phyloP scores from a whole-genome alignment of 2,329 filamentous ascomycete genomes.

The Trichoderma gracile region DNA sequence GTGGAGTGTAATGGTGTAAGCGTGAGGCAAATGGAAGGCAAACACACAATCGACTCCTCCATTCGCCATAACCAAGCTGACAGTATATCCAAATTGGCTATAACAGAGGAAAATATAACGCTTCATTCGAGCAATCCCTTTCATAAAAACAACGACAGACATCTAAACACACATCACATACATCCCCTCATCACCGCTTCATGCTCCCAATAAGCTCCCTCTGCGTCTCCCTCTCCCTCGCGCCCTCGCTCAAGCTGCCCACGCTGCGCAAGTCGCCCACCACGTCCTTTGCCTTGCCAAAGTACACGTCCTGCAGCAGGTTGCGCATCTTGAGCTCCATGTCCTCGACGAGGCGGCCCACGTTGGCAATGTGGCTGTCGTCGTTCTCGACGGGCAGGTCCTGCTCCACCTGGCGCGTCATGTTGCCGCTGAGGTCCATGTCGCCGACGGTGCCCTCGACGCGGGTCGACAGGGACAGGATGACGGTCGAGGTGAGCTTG shows the following conservation, averaged over 20 bases:
- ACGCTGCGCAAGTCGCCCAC: slow-evolving; percentile 92
- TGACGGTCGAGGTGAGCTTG: slow-evolving; percentile 96
- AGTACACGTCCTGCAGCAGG: slow-evolving; percentile 96
- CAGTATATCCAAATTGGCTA: no score
- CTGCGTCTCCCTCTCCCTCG: slow-evolving; percentile 80
- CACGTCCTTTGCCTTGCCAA: slow-evolving; percentile 98
- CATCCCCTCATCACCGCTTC: slow-evolving; percentile 39
- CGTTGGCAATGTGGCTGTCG: slow-evolving; percentile 91
- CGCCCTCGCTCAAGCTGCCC: slow-evolving; percentile 78
- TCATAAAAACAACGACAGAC: background rate
- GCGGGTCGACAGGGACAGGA: slow-evolving; percentile 75
- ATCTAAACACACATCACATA: background rate
- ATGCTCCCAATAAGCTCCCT: slow-evolving; percentile 78
- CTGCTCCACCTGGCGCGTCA: slow-evolving; percentile 94
- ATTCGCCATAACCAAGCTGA: no score
- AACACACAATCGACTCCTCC: no score
- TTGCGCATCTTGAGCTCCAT: slow-evolving; percentile 99
- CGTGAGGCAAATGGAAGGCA: no score
- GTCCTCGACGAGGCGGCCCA: slow-evolving; percentile 91
- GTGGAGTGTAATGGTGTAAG: no score
- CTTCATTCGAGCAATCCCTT: background rate
- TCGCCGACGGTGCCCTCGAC: slow-evolving; percentile 64
- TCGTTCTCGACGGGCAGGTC: slow-evolving; percentile 89
- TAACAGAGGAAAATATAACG: background rate
- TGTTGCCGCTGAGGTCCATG: slow-evolving; percentile 93